Percentiles rank a stretch among this genome's conserved stretches.
These are phyloP conservation scores for Tirmania nivea DNA, from an alignment of 495 filamentous ascomycete species.

Conservation along the genomic window DNA sequence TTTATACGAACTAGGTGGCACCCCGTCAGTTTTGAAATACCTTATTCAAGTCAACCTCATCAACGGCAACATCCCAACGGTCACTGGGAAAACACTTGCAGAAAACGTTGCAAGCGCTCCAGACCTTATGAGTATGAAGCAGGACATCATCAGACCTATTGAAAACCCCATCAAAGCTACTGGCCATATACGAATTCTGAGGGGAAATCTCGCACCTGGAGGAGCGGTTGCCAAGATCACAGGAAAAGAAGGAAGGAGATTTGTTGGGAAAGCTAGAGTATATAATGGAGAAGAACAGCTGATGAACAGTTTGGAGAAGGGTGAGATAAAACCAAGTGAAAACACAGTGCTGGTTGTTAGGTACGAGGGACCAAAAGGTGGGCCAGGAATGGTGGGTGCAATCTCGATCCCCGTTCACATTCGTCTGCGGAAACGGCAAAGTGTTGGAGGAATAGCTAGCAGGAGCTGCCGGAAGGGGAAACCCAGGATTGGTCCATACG, in stretches of 20 bases:
- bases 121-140: slow-evolving; percentile 45
- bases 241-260: slow-evolving; percentile 71
- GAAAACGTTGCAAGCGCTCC: slow-evolving; percentile 74
- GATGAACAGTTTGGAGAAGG: slow-evolving; percentile 48
- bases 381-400: slow-evolving; percentile 56
- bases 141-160: slow-evolving; percentile 67
- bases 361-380: slow-evolving; percentile 89
- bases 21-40: slow-evolving; percentile 78
- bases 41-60: slow-evolving; percentile 64
- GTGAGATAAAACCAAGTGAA: slow-evolving; percentile 49
- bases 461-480: neutral
- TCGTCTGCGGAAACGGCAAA: too few species aligned
- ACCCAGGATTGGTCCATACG: too few species aligned
- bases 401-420: too few species aligned
- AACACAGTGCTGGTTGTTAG: slow-evolving; percentile 86
- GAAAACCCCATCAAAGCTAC: slow-evolving; percentile 67
- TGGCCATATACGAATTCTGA: slow-evolving; percentile 76
- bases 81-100: slow-evolving; percentile 75
- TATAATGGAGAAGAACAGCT: slow-evolving; percentile 77
- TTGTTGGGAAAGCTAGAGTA: slow-evolving; percentile 65
- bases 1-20: slow-evolving; percentile 80
- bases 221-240: slow-evolving; percentile 97
- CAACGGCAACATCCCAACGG: slow-evolving; percentile 66
- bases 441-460: neutral
- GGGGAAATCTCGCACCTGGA: slow-evolving; percentile 74